phyloP scores from a whole-genome alignment of 163 green algal species.

The Scenedesmus sp. region DNA sequence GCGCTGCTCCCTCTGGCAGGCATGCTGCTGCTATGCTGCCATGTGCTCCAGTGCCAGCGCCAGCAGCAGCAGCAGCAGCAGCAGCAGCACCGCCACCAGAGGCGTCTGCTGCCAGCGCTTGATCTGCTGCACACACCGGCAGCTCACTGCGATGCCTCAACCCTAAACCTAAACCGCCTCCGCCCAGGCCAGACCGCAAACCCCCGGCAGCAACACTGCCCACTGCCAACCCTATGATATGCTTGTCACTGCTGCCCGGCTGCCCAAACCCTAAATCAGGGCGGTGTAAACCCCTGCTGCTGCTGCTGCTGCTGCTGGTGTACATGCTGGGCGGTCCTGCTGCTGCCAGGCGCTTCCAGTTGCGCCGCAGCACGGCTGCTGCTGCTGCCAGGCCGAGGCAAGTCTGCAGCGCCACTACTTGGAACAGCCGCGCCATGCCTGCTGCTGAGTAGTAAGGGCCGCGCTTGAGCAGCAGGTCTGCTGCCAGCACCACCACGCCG shows the following conservation, averaged over 20 bases:
- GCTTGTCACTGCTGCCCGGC: neutral
- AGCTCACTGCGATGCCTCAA: neutral
- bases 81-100: neutral
- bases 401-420: conserved; percentile 1
- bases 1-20: neutral
- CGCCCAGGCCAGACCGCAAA: neutral
- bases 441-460: conserved; percentile 56
- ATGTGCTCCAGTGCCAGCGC: no score
- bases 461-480: conserved; percentile 62
- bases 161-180: neutral
- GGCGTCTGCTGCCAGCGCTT: neutral
- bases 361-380: conserved; percentile 45
- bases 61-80: neutral
- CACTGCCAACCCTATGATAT: conserved; percentile 11
- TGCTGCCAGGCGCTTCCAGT: conserved; percentile 52
- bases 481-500: conserved; percentile 60
- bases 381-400: conserved; percentile 48
- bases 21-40: neutral
- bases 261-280: neutral
- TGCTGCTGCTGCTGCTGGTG: conserved; percentile 27
- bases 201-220: neutral
- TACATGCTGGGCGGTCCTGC: neutral
- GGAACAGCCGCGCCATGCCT: conserved; percentile 54
- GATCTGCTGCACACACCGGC: neutral
- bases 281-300: neutral